Percentiles rank a stretch among this genome's conserved stretches.
These are phyloP conservation scores for Telfairia occidentalis DNA, from an alignment of 331 rosid genomes.

Conservation along the genomic window DNA sequence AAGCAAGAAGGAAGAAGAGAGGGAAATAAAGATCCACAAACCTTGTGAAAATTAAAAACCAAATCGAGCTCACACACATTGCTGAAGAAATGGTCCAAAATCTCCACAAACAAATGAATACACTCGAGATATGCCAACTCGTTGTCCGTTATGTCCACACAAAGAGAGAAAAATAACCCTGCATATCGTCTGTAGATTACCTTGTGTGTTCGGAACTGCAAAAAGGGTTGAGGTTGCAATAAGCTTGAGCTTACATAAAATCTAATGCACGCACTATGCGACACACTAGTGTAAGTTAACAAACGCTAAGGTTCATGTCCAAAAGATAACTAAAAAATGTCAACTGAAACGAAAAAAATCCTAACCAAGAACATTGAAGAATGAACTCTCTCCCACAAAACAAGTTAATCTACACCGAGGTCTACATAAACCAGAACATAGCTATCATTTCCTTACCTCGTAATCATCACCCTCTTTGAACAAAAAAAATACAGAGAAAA, in stretches of 20 bases:
- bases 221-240: slow-evolving; percentile 1
- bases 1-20: neutral
- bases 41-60: slow-evolving; percentile 99
- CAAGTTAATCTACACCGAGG: neutral
- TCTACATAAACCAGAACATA: neutral
- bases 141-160: slow-evolving; percentile 95
- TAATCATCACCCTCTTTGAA: neutral
- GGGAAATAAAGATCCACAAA: slow-evolving; percentile 20
- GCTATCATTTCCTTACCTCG: neutral
- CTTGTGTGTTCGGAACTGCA: slow-evolving; percentile 96
- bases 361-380: neutral
- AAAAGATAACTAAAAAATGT: neutral
- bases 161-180: slow-evolving; percentile 88
- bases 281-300: neutral
- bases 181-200: slow-evolving; percentile 93
- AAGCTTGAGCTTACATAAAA: slow-evolving; percentile 13
- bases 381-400: neutral
- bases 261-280: neutral
- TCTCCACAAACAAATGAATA: slow-evolving; percentile 93
- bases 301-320: neutral
- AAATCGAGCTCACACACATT: slow-evolving; percentile 93
- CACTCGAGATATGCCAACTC: slow-evolving; percentile 94
- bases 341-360: neutral
- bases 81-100: slow-evolving; percentile 98
- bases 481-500: neutral